Conservation (phyloP, 2,329 filamentous ascomycete genomes). For the Xylaria digitata region DNA sequence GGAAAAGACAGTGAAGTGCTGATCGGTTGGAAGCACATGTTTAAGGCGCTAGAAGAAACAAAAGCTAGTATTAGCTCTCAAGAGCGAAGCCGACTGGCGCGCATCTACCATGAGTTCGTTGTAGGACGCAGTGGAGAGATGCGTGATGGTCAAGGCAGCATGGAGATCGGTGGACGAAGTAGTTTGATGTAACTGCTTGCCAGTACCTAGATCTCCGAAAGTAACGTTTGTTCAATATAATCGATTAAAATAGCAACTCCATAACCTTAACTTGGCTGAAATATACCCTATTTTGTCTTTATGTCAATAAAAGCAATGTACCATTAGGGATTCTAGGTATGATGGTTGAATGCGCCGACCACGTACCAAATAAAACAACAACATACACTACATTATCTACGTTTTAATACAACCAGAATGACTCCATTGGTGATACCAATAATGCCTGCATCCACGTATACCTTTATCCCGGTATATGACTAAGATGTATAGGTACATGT, state of each 20-base stretch:
- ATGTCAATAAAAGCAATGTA: background rate
- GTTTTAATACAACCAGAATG: too few species aligned
- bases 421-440: background rate
- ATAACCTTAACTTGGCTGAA: background rate
- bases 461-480: background rate
- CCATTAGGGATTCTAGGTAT: background rate
- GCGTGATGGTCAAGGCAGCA: constrained; percentile 90
- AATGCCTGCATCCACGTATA: background rate
- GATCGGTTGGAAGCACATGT: constrained; percentile 85
- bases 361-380: background rate
- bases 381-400: background rate
- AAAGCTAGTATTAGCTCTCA: constrained; percentile 83
- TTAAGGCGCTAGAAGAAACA: constrained; percentile 79
- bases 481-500: background rate
- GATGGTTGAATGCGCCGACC: background rate
- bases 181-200: constrained; percentile 83
- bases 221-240: background rate
- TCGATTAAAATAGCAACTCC: background rate
- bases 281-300: background rate
- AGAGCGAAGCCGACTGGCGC: constrained; percentile 78
- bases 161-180: constrained; percentile 90
- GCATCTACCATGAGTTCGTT: constrained; percentile 93
- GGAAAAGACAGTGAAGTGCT: constrained; percentile 72
- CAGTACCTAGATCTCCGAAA: background rate
- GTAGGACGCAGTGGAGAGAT: constrained; percentile 94